Conservation (phyloP, 768 basidiomycete species). For the Kwoniella pini region DNA sequence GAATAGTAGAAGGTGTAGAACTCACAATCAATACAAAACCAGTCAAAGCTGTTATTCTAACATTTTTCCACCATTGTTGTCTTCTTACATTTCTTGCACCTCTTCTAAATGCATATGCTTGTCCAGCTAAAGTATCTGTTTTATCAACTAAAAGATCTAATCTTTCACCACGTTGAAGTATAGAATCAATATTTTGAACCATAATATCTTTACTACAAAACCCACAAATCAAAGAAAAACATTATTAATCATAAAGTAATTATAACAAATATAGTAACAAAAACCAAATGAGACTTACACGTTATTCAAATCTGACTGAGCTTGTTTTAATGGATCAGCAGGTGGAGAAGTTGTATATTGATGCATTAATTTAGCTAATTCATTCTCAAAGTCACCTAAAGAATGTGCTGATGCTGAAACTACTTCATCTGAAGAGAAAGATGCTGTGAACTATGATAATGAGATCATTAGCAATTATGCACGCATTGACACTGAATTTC, state of each 20-base stretch:
- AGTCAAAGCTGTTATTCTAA: constrained; percentile 60
- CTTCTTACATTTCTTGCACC: constrained; percentile 69
- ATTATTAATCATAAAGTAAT: neutral
- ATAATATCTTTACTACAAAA: constrained; percentile 75
- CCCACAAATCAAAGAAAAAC: neutral
- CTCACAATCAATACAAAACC: constrained; percentile 61
- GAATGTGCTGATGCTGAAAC: constrained; percentile 54
- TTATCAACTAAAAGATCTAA: constrained; percentile 96
- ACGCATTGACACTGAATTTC: too few species aligned
- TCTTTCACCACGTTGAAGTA: constrained; percentile 88
- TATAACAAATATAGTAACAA: constrained; percentile 55
- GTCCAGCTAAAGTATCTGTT: constrained; percentile 91
- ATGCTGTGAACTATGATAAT: constrained; percentile 51
- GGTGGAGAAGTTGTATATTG: constrained; percentile 88
- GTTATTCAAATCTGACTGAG: constrained; percentile 69
- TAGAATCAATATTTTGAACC: constrained; percentile 98
- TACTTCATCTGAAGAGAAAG: constrained; percentile 52
- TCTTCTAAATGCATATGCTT: constrained; percentile 88
- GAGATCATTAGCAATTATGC: too few species aligned
- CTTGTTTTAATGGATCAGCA: constrained; percentile 80
- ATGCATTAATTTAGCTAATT: constrained; percentile 65
- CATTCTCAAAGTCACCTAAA: constrained; percentile 53
- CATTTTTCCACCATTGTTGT: constrained; percentile 58
- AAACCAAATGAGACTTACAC: constrained; percentile 54
- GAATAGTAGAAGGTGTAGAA: constrained; percentile 56